Evolutionary conservation across 1,139 yeast genomes (phyloP).

Genomic region (Lodderomyces pseudojiufengensis): DNA sequence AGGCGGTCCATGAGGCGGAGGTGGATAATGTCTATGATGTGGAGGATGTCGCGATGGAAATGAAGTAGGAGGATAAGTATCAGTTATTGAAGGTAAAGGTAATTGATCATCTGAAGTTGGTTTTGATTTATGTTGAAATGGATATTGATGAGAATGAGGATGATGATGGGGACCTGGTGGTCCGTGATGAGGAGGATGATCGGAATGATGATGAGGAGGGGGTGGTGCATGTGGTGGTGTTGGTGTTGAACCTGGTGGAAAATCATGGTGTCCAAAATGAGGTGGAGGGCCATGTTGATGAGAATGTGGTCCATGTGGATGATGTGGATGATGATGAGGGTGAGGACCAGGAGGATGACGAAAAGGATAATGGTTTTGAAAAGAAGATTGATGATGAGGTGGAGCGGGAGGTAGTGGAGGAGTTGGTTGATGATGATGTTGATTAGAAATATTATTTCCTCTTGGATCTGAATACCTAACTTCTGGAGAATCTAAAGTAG

Average conservation of each 20-base stretch:
- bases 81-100: no score
- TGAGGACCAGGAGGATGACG: constrained; percentile 8
- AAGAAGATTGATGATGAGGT: constrained; percentile 8
- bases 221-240: constrained; percentile 2
- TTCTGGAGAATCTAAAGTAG: not conserved
- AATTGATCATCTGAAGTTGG: not conserved
- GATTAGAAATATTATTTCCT: no score
- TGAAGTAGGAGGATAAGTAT: constrained; percentile 1
- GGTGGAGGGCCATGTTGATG: constrained; percentile 6
- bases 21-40: constrained; percentile 3
- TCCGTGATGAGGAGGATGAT: constrained; percentile 2
- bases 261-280: not conserved
- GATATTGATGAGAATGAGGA: not conserved
- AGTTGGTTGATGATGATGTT: constrained; percentile 1
- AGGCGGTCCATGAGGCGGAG: constrained; percentile 3
- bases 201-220: constrained; percentile 6
- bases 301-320: constrained; percentile 9
- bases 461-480: no score
- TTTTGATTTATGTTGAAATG: not conserved
- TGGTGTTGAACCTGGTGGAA: not conserved
- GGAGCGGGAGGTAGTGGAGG: constrained; percentile 7
- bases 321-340: constrained; percentile 6
- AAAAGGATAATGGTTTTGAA: no score
- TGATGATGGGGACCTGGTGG: constrained; percentile 4
- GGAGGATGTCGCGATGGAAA: constrained; percentile 7